These are phyloP conservation scores for Xylaria nigripes DNA, from an alignment of 495 filamentous ascomycete genomes.

Conservation along the genomic window DNA sequence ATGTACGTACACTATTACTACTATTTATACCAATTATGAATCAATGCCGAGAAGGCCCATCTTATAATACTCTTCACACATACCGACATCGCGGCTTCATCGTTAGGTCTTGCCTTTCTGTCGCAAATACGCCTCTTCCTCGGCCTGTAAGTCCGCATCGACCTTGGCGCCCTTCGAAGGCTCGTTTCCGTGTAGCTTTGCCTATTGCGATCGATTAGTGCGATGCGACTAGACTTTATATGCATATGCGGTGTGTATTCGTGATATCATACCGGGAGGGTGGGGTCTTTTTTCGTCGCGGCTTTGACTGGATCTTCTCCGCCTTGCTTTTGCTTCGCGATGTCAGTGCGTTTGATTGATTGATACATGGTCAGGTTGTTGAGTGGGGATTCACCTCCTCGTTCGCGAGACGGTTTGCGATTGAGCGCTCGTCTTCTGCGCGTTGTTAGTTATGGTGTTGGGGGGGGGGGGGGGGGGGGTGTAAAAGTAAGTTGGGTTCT, in stretches of 20 bases:
- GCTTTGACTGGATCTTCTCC: conserved; percentile 45
- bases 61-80: too few species aligned
- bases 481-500: background rate
- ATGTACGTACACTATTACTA: too few species aligned
- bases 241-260: too few species aligned
- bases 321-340: conserved; percentile 35
- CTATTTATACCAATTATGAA: too few species aligned
- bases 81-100: too few species aligned
- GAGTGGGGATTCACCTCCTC: conserved; percentile 50
- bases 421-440: conserved; percentile 69
- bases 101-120: conserved; percentile 38
- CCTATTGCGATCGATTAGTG: conserved; percentile 31
- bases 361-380: background rate
- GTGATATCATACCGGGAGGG: conserved; percentile 50
- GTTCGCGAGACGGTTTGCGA: conserved; percentile 65
- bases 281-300: conserved; percentile 56
- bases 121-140: conserved; percentile 55
- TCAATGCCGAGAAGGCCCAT: too few species aligned
- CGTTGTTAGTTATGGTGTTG: background rate
- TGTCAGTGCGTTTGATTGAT: conserved; percentile 8
- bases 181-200: conserved; percentile 54
- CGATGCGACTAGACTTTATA: too few species aligned
- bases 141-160: conserved; percentile 52
- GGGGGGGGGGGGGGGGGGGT: background rate
- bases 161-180: conserved; percentile 61